Conservation (phyloP, 1,284 basidiomycete genomes). For the Ceratobasidium sp. region DNA sequence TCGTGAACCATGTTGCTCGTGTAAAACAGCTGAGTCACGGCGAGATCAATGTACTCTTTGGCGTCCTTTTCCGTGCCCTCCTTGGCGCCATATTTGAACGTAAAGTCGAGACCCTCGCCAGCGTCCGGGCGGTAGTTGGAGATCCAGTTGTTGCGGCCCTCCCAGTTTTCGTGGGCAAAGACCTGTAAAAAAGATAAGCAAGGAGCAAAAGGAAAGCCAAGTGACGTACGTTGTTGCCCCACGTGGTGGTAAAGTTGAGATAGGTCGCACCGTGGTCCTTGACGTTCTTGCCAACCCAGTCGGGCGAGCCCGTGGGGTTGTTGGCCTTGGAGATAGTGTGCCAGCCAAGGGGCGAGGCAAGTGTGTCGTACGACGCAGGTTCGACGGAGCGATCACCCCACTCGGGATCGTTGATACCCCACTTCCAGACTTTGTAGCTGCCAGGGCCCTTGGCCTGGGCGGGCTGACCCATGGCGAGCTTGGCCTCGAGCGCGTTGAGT, state of each 20-base stretch:
- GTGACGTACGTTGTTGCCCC: constrained; percentile 83
- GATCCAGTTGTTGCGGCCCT: constrained; percentile 79
- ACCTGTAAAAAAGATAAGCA: constrained; percentile 56
- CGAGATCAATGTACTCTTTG: constrained; percentile 84
- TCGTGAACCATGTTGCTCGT: constrained; percentile 83
- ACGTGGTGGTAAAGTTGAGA: constrained; percentile 80
- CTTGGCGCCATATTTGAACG: constrained; percentile 75
- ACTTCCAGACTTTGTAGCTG: constrained; percentile 75
- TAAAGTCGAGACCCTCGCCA: constrained; percentile 67
- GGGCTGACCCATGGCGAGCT: constrained; percentile 53
- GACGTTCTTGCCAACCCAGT: constrained; percentile 39
- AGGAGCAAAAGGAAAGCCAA: constrained; percentile 3
- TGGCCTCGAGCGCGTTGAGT: constrained; percentile 56
- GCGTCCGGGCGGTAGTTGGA: constrained; percentile 83
- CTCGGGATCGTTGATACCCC: constrained; percentile 79
- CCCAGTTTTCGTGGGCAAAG: constrained; percentile 90
- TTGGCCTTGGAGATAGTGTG: constrained; percentile 66
- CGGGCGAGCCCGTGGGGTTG: constrained; percentile 60
- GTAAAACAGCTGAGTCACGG: constrained; percentile 92
- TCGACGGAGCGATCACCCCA: constrained; percentile 67
- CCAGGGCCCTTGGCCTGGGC: constrained; percentile 56
- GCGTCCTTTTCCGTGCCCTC: constrained; percentile 65
- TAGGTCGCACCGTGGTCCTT: constrained; percentile 52
- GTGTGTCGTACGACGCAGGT: constrained; percentile 72
- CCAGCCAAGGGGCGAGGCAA: constrained; percentile 91